These are phyloP conservation scores for Neospermospora avenae DNA, from an alignment of 2,329 filamentous ascomycete species.

Conservation along the genomic window DNA sequence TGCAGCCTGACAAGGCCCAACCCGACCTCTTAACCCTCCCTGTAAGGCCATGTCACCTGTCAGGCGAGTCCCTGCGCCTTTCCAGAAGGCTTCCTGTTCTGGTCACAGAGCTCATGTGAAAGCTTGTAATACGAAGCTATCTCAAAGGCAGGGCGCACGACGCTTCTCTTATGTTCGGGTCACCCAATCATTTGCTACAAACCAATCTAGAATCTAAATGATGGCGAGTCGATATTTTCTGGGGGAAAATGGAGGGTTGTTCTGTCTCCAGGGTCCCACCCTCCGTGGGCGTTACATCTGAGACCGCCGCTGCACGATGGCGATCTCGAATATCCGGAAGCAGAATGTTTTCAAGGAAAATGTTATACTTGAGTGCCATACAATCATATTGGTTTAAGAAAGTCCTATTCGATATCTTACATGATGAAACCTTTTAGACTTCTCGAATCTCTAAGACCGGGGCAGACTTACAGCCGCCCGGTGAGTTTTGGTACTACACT, in stretches of 20 bases:
- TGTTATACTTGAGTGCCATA: no score
- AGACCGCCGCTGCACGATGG: neutral
- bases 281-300: neutral
- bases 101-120: neutral
- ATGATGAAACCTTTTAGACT: no score
- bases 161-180: neutral
- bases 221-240: neutral
- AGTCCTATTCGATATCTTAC: no score
- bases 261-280: neutral
- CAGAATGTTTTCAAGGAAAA: no score
- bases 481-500: no score
- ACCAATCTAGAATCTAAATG: neutral
- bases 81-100: constrained; percentile 5
- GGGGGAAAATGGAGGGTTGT: neutral
- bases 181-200: neutral
- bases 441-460: no score
- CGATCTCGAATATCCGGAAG: no score
- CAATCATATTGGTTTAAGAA: no score
- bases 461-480: no score
- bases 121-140: no score
- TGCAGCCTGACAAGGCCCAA: neutral
- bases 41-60: neutral
- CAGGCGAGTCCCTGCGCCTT: constrained; percentile 1
- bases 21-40: neutral
- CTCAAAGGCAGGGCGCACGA: neutral